Base-by-base conservation (phyloP, 129 eudicot genomes). In the Lactuca saligna region DNA sequence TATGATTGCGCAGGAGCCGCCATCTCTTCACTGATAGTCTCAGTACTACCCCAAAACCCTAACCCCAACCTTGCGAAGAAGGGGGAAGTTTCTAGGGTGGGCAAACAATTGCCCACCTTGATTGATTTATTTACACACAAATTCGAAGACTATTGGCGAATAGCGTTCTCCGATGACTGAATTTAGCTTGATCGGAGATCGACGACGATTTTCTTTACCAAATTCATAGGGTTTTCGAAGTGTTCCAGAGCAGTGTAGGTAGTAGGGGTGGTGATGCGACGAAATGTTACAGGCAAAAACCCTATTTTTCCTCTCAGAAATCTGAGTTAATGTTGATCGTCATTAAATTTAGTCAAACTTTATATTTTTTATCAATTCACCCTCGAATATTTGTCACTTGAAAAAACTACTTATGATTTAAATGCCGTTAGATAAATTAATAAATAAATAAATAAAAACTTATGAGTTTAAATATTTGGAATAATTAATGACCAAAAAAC, bases 1-100 rank as follows among this genome's bases (percentile, higher is more conserved):
- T 77, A 78, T 0, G 92, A 79, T 70, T 83, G 96, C 7, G 78
- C 69, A 6, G 89, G 74, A 41, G 86, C 78, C 46, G 82, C 80
- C 92, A 89, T 78, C 17, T 68, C 70, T 32, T 57, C 42, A 6
- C 53, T 70, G 39, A 56, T 39, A 41, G 32, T 42, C 4, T 32
- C 9, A 70, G 39, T 63, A 67, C 49, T 8, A 63, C 58, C 69
- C 72, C 80, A 78, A 87, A 84, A 78, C 86, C 95, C 91, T 82
- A 83, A 77, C 74, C 75, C 71, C 80, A 69, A 69, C 80, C 80
- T 76, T 68, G 65, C 58, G 50, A 76, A 69, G 80, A 76, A 76
- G 80, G 80, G 80, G 79, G 74, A 58, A 75, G 79, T 58, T 66
- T 75, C 74, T 66, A 75, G 79, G 80, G 80, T 68, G 64, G 80